These are phyloP conservation scores for Dryas drummondii DNA, from an alignment of 306 rosid genomes.

Conservation along the genomic window DNA sequence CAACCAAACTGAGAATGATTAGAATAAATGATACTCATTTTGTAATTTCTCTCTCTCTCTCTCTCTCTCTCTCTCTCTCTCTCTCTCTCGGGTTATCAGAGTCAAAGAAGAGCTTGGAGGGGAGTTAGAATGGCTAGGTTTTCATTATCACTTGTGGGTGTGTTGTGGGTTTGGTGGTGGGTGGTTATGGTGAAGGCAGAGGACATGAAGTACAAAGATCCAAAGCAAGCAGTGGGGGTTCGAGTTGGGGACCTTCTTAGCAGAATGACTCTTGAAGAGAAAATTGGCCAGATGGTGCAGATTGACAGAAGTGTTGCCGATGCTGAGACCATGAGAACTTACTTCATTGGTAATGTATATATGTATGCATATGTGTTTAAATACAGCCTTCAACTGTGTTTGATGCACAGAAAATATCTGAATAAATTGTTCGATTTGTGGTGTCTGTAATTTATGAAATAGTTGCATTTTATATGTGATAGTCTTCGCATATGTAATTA, in stretches of 20 bases:
- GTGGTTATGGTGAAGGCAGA: constrained; percentile 50
- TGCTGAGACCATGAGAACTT: constrained; percentile 56
- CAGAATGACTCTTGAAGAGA: constrained; percentile 87
- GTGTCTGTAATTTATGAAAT: background rate
- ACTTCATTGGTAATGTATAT: constrained; percentile 60
- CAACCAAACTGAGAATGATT: constrained; percentile 36
- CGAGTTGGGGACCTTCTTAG: constrained; percentile 72
- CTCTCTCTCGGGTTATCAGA: constrained; percentile 19
- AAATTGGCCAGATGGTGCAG: constrained; percentile 97
- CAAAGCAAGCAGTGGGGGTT: constrained; percentile 51
- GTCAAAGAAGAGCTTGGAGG: background rate
- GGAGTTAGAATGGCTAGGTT: constrained; percentile 27
- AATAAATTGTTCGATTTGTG: background rate
- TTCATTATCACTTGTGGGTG: constrained; percentile 29
- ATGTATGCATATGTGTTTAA: constrained; percentile 7
- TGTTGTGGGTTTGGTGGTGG: constrained; percentile 59
- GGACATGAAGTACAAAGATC: constrained; percentile 71
- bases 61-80: background rate
- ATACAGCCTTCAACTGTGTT: background rate
- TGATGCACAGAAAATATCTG: background rate
- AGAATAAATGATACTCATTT: constrained; percentile 17
- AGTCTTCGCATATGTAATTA: background rate
- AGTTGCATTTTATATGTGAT: background rate
- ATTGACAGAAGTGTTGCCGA: constrained; percentile 89
- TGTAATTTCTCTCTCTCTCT: background rate